Conservation (phyloP, 2,329 filamentous ascomycete genomes). For the Daldinia sp. region DNA sequence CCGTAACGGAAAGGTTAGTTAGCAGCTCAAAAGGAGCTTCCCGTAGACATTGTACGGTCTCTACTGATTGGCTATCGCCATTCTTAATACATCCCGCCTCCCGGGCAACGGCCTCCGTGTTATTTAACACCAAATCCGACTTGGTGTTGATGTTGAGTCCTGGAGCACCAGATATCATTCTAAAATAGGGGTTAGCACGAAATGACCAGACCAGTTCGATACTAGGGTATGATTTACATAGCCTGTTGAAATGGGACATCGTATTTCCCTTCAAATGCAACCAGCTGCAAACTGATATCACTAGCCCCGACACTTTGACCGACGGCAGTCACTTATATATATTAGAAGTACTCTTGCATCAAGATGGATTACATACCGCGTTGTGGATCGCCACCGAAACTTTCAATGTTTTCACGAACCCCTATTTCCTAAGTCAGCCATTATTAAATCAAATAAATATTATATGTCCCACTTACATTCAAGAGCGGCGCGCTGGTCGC, state of each 20-base stretch:
- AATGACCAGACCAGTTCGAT: not conserved
- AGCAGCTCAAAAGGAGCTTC: conserved; percentile 36
- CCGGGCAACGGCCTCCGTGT: conserved; percentile 33
- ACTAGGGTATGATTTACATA: conserved; percentile 39
- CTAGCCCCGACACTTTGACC: conserved; percentile 51
- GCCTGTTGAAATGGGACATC: conserved; percentile 50
- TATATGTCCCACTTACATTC: not conserved
- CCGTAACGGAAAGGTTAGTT: conserved; percentile 47
- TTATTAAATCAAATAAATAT: not conserved
- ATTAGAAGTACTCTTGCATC: not conserved
- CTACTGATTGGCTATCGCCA: conserved; percentile 28
- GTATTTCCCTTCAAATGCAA: conserved; percentile 43
- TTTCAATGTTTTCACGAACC: conserved; percentile 3
- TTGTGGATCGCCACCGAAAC: not conserved
- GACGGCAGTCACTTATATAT: conserved; percentile 45
- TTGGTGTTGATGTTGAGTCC: not conserved
- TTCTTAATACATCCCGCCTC: conserved; percentile 34
- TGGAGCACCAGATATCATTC: not conserved
- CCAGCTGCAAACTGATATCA: conserved; percentile 49
- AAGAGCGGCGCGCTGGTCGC: not conserved
- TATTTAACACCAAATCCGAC: not conserved
- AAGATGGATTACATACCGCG: not conserved
- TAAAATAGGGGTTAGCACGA: not conserved
- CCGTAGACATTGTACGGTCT: conserved; percentile 45
- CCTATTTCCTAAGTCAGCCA: not conserved